phyloP scores from a whole-genome alignment of 257 asterid species.

The Solanum sejunctum region DNA sequence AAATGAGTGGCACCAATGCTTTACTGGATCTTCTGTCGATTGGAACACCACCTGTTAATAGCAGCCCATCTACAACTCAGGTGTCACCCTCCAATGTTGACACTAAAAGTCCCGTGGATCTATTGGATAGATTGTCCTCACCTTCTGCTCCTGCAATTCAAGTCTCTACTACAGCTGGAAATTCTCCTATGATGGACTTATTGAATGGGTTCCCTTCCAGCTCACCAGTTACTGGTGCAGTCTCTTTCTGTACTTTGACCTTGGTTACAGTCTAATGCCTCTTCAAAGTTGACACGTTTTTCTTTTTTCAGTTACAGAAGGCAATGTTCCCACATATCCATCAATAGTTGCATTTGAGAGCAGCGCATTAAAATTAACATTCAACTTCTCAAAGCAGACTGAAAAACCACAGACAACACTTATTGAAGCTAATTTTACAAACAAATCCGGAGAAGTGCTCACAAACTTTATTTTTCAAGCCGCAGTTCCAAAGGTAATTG shows the following conservation, averaged over 20 bases:
- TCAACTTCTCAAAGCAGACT: conserved; percentile 75
- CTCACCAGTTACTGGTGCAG: conserved; percentile 46
- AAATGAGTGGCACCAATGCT: conserved; percentile 52
- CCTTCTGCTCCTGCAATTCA: conserved; percentile 41
- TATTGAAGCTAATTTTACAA: conserved; percentile 67
- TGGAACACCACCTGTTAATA: conserved; percentile 63
- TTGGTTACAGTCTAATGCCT: conserved; percentile 2
- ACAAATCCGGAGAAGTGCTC: conserved; percentile 54
- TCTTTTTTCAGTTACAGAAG: conserved; percentile 36
- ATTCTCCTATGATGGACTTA: conserved; percentile 75
- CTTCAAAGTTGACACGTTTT: background rate
- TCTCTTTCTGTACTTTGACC: background rate
- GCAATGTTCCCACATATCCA: conserved; percentile 55
- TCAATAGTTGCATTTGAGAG: conserved; percentile 83
- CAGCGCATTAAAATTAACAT: conserved; percentile 49
- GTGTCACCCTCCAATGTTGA: conserved; percentile 39
- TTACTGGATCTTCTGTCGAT: conserved; percentile 81
- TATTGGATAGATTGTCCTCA: conserved; percentile 37
- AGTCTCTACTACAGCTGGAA: conserved; percentile 31
- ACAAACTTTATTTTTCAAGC: conserved; percentile 86
- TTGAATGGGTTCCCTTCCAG: conserved; percentile 67
- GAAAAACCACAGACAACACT: conserved; percentile 52
- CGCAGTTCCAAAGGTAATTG: conserved; percentile 91
- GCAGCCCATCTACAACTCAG: conserved; percentile 38
- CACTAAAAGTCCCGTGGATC: conserved; percentile 33